phyloP scores from a whole-genome alignment of 768 basidiomycete species.

The Termitomyces sp. region DNA sequence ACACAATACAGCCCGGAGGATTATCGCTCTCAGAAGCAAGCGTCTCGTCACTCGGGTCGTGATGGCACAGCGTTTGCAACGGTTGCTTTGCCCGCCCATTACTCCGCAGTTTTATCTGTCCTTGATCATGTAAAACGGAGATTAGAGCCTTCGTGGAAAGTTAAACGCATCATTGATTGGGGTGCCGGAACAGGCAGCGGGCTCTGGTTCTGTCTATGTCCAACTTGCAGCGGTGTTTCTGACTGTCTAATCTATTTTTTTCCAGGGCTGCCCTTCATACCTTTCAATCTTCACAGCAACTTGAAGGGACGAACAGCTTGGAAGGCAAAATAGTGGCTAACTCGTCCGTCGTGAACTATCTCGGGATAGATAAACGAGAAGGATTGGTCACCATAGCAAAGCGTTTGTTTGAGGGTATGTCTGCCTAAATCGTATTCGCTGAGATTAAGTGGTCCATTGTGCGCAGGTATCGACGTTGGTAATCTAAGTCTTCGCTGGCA shows the following conservation, averaged over 20 bases:
- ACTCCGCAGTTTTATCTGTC: conserved; percentile 74
- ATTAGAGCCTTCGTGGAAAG: conserved; percentile 55
- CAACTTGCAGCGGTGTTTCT: background rate
- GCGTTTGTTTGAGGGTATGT: conserved; percentile 53
- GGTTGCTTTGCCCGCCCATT: conserved; percentile 82
- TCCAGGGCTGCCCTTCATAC: conserved; percentile 62
- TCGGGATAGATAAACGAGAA: conserved; percentile 74
- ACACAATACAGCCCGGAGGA: conserved; percentile 41
- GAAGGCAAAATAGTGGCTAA: conserved; percentile 36
- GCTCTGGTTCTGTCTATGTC: conserved; percentile 54
- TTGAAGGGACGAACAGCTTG: conserved; percentile 14
- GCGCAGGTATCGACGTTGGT: conserved; percentile 43
- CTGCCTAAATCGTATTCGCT: background rate
- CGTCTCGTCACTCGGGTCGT: conserved; percentile 52
- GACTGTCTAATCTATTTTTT: background rate
- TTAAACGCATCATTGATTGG: conserved; percentile 73
- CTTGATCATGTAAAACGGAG: conserved; percentile 61
- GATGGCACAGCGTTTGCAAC: conserved; percentile 85
- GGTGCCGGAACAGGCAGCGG: conserved; percentile 80
- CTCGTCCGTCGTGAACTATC: conserved; percentile 55
- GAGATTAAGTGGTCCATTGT: background rate
- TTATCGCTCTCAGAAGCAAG: conserved; percentile 59
- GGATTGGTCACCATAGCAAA: conserved; percentile 66
- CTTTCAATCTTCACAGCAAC: conserved; percentile 43
- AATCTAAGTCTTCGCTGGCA: conserved; percentile 46